A percentile compares a stretch with the other conserved stretches of the same genome.
phyloP scores from a whole-genome alignment of 1,284 basidiomycete genomes.

The Pseudozyma thailandica region DNA sequence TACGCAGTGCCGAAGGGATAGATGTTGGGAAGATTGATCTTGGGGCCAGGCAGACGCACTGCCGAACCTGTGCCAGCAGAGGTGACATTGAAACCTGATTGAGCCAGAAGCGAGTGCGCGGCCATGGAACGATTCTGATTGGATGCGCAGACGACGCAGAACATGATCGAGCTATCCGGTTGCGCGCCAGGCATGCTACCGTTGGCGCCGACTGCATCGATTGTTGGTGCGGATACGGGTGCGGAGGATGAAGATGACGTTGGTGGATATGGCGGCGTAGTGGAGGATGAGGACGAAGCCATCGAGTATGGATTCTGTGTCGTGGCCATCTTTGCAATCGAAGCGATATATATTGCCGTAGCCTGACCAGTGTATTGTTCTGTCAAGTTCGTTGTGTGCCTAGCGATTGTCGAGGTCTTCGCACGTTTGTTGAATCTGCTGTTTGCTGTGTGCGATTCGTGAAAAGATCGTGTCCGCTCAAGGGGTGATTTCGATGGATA shows the following conservation, averaged over 20 bases:
- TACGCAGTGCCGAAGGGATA: slow-evolving; percentile 99
- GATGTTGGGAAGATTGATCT: slow-evolving; percentile 97
- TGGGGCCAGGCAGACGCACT: slow-evolving; percentile 92
- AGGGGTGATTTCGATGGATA: too few relatives aligned
- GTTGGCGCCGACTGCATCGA: slow-evolving; percentile 23
- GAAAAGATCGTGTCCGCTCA: too few relatives aligned
- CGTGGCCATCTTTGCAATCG: slow-evolving; percentile 8
- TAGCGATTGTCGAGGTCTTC: too few relatives aligned
- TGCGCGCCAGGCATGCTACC: slow-evolving; percentile 17
- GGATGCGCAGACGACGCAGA: slow-evolving; percentile 97
- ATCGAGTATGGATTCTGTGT: slow-evolving; percentile 28
- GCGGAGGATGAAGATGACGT: slow-evolving; percentile 14
- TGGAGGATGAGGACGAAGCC: slow-evolving; percentile 9
- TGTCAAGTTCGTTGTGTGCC: too few relatives aligned
- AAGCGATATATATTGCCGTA: too few relatives aligned
- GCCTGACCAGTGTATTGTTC: too few relatives aligned
- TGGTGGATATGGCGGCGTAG: slow-evolving; percentile 13
- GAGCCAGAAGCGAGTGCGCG: slow-evolving; percentile 85
- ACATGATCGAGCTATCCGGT: slow-evolving; percentile 68
- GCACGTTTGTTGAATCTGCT: too few relatives aligned
- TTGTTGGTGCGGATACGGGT: not conserved
- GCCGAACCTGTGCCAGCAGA: slow-evolving; percentile 97
- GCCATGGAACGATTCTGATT: slow-evolving; percentile 99
- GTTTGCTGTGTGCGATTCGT: too few relatives aligned
- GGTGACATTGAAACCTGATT: slow-evolving; percentile 88